These are phyloP conservation scores for Sclerotinia minor DNA, from an alignment of 2,329 filamentous ascomycete genomes.

Conservation along the genomic window DNA sequence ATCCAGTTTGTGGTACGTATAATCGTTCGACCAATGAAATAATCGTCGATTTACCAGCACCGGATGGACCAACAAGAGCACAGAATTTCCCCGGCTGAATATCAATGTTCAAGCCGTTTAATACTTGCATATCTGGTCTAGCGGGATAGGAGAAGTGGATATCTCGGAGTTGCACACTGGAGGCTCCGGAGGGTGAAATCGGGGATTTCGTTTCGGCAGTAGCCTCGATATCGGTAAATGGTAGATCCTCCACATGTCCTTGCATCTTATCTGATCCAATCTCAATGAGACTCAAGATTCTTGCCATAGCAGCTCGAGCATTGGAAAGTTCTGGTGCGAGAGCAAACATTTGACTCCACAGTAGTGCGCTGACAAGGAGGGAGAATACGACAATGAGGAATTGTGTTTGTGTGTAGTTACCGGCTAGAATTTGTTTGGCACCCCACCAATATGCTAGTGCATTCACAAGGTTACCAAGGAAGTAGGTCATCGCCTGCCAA, in stretches of 20 bases:
- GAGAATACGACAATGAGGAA: conserved; percentile 74
- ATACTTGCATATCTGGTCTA: conserved; percentile 57
- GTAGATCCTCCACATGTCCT: conserved; percentile 29
- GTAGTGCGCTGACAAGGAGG: conserved; percentile 69
- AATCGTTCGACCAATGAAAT: conserved; percentile 56
- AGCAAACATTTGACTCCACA: conserved; percentile 73
- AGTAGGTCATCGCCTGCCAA: conserved; percentile 57
- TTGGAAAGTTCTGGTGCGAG: conserved; percentile 71
- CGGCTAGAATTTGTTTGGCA: conserved; percentile 65
- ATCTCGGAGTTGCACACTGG: conserved; percentile 54
- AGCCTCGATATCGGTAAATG: conserved; percentile 45
- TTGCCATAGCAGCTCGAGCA: conserved; percentile 60
- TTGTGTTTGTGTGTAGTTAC: conserved; percentile 61
- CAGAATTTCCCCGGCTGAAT: conserved; percentile 61
- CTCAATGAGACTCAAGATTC: conserved; percentile 55
- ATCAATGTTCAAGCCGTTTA: conserved; percentile 56
- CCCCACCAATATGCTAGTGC: conserved; percentile 81
- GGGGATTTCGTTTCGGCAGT: conserved; percentile 36
- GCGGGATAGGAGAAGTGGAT: conserved; percentile 67
- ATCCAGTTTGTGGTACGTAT: conserved; percentile 45
- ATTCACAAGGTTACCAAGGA: conserved; percentile 66
- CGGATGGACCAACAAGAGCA: conserved; percentile 65
- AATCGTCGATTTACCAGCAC: conserved; percentile 67
- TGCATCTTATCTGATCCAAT: conserved; percentile 42
- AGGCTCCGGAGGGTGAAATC: not conserved